These are phyloP conservation scores for Pseudopediastrum boryanum DNA, from an alignment of 139 green algal species.

Conservation along the genomic window DNA sequence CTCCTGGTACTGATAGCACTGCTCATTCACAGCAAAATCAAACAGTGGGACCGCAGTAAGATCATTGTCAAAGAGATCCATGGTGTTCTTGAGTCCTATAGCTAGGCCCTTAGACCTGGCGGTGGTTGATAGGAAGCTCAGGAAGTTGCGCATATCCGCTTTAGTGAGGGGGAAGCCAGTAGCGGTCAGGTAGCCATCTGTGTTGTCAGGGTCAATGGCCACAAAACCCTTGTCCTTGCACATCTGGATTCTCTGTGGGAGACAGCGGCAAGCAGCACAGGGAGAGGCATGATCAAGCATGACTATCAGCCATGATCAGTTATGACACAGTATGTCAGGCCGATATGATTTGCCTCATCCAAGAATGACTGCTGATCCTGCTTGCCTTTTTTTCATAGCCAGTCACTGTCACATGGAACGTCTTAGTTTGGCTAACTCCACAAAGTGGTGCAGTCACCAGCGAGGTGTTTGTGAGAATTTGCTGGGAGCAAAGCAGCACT, in stretches of 20 bases:
- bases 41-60: neutral
- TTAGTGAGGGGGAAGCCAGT: conserved; percentile 4
- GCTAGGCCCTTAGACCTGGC: neutral
- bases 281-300: neutral
- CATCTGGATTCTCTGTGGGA: conserved; percentile 8
- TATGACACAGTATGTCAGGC: too few relatives aligned
- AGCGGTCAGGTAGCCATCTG: conserved; percentile 9
- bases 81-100: conserved; percentile 16
- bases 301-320: too few relatives aligned
- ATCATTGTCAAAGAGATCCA: neutral
- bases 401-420: neutral
- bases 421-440: neutral
- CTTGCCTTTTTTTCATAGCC: neutral
- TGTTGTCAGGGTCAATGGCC: conserved; percentile 29
- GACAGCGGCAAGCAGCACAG: neutral
- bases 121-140: neutral
- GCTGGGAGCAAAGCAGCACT: too few relatives aligned
- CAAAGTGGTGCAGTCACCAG: too few relatives aligned
- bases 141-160: neutral
- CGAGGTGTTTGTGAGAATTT: too few relatives aligned
- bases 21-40: conserved; percentile 13
- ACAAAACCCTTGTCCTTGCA: conserved; percentile 30
- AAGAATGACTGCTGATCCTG: neutral
- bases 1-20: neutral
- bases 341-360: neutral